Base-by-base conservation (phyloP, 148 eudicot species). In the Chenopodium quinoa region DNA sequence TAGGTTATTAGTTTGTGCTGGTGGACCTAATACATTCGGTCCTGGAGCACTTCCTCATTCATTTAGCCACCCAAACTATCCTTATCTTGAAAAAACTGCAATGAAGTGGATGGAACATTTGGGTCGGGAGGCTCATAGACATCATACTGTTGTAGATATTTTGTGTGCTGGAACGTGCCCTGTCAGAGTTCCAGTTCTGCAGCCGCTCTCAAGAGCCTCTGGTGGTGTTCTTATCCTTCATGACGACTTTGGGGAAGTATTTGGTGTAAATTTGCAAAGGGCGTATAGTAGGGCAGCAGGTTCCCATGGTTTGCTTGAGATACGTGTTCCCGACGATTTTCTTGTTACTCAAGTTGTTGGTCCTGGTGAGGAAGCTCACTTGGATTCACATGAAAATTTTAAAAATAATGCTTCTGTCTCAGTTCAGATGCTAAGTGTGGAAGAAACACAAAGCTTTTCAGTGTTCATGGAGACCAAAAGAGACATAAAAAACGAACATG, bases 181-280 rank as follows among this genome's bases (percentile, higher is more conserved):
- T 29, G 90, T 95, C 11, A 88, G 99, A 78, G 91, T 91, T 82
- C 93, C 97, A 79, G 82, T 95, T 82, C 80, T 95, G 84, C 97
- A 91, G 78, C 97, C 97, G 80, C 97, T 93, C 70, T 88, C 93
- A 20, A 90, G 88, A 85, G 88, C 97, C 80, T 93, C 97, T 19
- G 97, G 99, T 37, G 99, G 99, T 50, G 92, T 90, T 74, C 80
- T 95, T 81, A 84, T 95, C 77, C 92, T 91, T 78, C 97, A 95
- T 76, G 99, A 95, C 85, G 99, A 95, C 84, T 95, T 95, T 78
- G 99, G 97, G 25, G 99, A 95, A 88, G 99, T 97, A 7, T 95
- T 93, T 79, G 99, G 99, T 75, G 99, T 93, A 80, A 95, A 95
- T 80, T 82, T 95, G 91, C 99, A 93, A 85, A 88, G 99, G 81